Evolutionary conservation across 768 basidiomycete species (phyloP), one percentile per base, ranked within the genome.

Genomic region (Omphalotus guepiniiformis): DNA sequence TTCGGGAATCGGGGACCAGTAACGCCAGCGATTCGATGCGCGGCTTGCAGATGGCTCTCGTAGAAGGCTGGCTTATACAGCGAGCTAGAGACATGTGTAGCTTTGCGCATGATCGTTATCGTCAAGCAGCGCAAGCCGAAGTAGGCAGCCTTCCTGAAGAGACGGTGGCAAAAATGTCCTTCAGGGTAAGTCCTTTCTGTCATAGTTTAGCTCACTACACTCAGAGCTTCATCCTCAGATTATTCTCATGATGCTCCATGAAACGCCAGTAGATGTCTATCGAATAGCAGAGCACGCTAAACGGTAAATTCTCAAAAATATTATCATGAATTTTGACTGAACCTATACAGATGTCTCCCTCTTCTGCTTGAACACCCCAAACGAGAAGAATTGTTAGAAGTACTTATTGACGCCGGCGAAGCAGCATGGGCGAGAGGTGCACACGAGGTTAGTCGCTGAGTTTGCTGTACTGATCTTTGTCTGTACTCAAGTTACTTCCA

Each of bases 1-100:
- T 77, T 7, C 70, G 70, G 26, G 75, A 79, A 36, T 66, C 65
- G 8, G 66, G 63, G 11, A 57, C 69, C 1, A 65, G 57, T n/a
- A 66, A 66, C 53, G 65, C 77, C 27, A 75, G 78, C 26, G 72
- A 71, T 16, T 83, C 83, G 3, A 84, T 87, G 72, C 78, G 77
- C 18, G 85, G 84, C 3, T 66, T 85, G 28, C 84, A 87, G 58
- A 61, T 74, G 15, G 85, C 83, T 1, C 73, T 86, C 16, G 64
- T 77, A 1, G 85, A 87, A 59, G 86, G 86, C 1, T 88, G 85
- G 85, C 68, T 88, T 8, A 77, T 83, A 5, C 82, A 84, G 48
- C 69, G 82, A 40, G 85, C 82, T 3, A 68, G 85, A 28, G 85
- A 87, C 55, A 85, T 86, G 83, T 85, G 83, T 62, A 82, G 77